phyloP scores from a whole-genome alignment of 2,329 filamentous ascomycete species.

The Phyllosticta citrichinensis region DNA sequence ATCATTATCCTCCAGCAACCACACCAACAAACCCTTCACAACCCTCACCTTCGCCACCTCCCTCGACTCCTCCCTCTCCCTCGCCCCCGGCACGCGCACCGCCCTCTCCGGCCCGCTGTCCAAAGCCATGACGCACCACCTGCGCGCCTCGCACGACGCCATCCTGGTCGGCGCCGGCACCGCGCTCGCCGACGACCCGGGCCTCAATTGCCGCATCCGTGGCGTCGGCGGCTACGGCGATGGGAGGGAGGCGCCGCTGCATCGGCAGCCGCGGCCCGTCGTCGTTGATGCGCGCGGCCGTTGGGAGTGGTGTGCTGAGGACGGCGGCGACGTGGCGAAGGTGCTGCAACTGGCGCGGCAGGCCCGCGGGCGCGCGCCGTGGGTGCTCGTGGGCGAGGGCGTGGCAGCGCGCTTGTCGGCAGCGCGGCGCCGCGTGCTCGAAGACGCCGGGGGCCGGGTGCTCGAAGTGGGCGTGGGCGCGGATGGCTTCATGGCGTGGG shows the following conservation, averaged over 20 bases:
- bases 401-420: conserved; percentile 13
- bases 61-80: conserved; percentile 69
- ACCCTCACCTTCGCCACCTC: conserved; percentile 89
- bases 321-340: conserved; percentile 42
- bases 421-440: too few relatives aligned
- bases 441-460: too few relatives aligned
- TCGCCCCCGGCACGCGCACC: conserved; percentile 71
- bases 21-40: conserved; percentile 27
- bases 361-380: conserved; percentile 63
- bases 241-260: conserved; percentile 36
- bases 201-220: conserved; percentile 68
- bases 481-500: conserved; percentile 44
- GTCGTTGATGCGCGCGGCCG: conserved; percentile 70
- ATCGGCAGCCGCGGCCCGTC: conserved; percentile 66
- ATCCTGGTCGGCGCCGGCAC: conserved; percentile 82
- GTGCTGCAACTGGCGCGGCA: conserved; percentile 55
- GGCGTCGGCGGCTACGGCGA: conserved; percentile 49
- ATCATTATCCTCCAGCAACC: too few relatives aligned
- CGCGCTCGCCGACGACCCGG: conserved; percentile 73
- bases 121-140: conserved; percentile 88
- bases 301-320: conserved; percentile 53
- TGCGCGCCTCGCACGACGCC: conserved; percentile 71
- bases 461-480: conserved; percentile 25
- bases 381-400: conserved; percentile 44
- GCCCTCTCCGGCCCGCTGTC: conserved; percentile 70